phyloP scores from a whole-genome alignment of 192 early-diverging fungal species.

The Helicostylum pulchrum region DNA sequence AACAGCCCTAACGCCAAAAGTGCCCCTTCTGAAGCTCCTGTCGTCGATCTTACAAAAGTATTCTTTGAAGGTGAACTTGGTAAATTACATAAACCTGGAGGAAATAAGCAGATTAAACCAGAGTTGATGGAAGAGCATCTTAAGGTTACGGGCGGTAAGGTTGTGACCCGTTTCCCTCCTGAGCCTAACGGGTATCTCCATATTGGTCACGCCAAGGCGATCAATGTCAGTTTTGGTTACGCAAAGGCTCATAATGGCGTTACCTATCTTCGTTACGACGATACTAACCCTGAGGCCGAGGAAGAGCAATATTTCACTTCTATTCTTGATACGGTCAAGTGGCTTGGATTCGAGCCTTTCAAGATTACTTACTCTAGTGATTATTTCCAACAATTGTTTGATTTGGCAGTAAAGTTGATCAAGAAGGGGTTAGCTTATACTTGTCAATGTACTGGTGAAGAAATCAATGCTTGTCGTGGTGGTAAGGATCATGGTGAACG shows the following conservation, averaged over 20 bases:
- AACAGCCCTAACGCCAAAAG: constrained; percentile 24
- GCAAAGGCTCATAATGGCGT: constrained; percentile 86
- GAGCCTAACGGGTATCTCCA: constrained; percentile 99
- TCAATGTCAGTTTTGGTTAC: constrained; percentile 99
- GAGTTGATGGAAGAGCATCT: constrained; percentile 89
- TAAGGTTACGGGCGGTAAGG: constrained; percentile 83
- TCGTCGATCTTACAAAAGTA: constrained; percentile 52
- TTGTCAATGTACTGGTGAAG: constrained; percentile 93
- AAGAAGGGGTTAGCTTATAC: constrained; percentile 71
- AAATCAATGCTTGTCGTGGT: constrained; percentile 90
- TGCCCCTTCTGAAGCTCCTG: constrained; percentile 29
- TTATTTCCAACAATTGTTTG: constrained; percentile 95
- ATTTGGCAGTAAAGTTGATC: constrained; percentile 90
- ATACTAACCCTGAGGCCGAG: constrained; percentile 78
- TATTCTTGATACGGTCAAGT: constrained; percentile 88
- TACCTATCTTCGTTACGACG: constrained; percentile 79
- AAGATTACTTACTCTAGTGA: constrained; percentile 96
- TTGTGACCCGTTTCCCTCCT: constrained; percentile 98
- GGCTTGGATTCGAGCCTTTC: constrained; percentile 94
- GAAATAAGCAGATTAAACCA: constrained; percentile 93
- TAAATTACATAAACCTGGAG: constrained; percentile 91
- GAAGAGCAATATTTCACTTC: constrained; percentile 94
- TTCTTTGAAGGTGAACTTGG: constrained; percentile 93
- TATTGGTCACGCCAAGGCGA: constrained; percentile 99
- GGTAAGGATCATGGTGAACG: constrained; percentile 86